Percentiles rank a stretch among this genome's conserved stretches.
phyloP scores from a whole-genome alignment of 1,284 basidiomycete genomes.

The Puccinia coronata region DNA sequence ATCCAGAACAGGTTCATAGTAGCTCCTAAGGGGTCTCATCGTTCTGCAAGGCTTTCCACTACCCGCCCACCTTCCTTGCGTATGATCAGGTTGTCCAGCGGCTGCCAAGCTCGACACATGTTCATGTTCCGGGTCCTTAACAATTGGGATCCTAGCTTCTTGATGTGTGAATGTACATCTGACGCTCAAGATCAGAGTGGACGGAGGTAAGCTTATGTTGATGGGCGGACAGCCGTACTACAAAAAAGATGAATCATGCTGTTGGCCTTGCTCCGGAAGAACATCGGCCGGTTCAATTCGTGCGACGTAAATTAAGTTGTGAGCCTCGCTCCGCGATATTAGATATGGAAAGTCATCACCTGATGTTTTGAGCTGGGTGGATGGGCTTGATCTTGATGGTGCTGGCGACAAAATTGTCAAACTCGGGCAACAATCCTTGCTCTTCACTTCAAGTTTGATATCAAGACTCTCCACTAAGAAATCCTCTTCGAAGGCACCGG shows the following conservation, averaged over 20 bases:
- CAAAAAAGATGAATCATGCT: too few species aligned
- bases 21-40: too few species aligned
- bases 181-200: constrained; percentile 1
- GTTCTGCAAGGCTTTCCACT: neutral
- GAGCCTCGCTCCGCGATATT: too few species aligned
- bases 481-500: neutral
- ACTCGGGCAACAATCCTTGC: too few species aligned
- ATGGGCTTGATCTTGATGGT: constrained; percentile 19
- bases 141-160: constrained; percentile 8
- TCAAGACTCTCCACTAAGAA: too few species aligned
- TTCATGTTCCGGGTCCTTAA: neutral
- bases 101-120: too few species aligned
- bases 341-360: constrained; percentile 6
- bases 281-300: constrained; percentile 3
- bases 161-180: constrained; percentile 16
- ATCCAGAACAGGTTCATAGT: neutral
- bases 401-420: too few species aligned
- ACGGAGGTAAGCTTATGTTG: too few species aligned
- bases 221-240: too few species aligned
- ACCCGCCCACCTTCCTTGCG: neutral
- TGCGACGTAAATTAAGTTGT: constrained; percentile 21
- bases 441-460: too few species aligned
- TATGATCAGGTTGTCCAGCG: neutral
- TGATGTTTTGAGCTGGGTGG: neutral
- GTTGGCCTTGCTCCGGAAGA: neutral